Evolutionary conservation across 345 rosid genomes (phyloP), one percentile per base, ranked within the genome.

Genomic region (Brassica carinata): DNA sequence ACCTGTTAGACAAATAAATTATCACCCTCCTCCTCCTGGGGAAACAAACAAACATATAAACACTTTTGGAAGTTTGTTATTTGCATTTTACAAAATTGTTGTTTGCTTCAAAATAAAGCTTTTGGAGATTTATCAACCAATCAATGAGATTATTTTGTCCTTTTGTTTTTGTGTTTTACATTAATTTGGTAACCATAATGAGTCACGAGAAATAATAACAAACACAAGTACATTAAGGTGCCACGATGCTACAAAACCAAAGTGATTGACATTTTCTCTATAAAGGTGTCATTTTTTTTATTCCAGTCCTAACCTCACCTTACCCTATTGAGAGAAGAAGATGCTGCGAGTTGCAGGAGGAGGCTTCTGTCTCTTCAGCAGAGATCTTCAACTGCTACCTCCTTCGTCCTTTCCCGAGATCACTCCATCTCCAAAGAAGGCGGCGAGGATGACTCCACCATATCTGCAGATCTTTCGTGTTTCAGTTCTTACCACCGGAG

Each of bases 261-360:
- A 61, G 19, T 61, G 70, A 69, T 64, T 77, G 75, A 45, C 75
- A 26, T 13, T 70, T 70, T 77, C 81, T 70, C 75, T 74, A 30
- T 61, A 43, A 71, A 67, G 55, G 29, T 6, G 2, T 64, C 58
- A 36, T 48, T 14, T 53, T 7, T 51, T 14, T 11, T 14, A 1
- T 51, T 48, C 18, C 71, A 27, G 38, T 65, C 17, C 11, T 75
- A 29, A 74, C 79, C n/a, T n/a, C n/a, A n/a, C n/a, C 79, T 80
- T 66, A 19, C 29, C 58, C 57, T 5, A 59, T 57, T 34, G 43
- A 36, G 72, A 77, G 63, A 74, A 73, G n/a, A 75, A 73, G 90
- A 94, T 92, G 98, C 82, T 94, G 80, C 86, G 94, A 64, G 78
- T 88, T 59, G 93, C 92, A 14, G 91, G 83, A 90, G 88, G 88